Conservation (phyloP, 139 green algal species). For the Chlorella sorokiniana region DNA sequence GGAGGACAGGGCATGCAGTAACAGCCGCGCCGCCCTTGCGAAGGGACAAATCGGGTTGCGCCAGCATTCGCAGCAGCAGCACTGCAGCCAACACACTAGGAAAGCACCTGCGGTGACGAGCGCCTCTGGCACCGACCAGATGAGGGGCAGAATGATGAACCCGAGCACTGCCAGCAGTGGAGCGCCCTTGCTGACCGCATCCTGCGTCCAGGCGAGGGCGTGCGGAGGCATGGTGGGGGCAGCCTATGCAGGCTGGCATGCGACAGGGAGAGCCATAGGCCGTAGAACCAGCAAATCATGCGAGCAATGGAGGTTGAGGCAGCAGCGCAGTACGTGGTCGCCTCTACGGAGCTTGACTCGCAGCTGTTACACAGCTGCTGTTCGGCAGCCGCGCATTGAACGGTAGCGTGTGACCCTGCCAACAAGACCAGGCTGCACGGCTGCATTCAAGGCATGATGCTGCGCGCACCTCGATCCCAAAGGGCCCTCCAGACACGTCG, state of each 20-base stretch:
- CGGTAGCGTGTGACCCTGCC: too few relatives aligned
- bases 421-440: neutral
- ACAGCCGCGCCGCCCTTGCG: too few relatives aligned
- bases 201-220: neutral
- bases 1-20: too few relatives aligned
- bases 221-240: neutral
- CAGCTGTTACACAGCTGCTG: too few relatives aligned
- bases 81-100: neutral
- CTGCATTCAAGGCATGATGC: neutral
- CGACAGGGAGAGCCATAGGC: too few relatives aligned
- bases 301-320: too few relatives aligned
- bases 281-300: too few relatives aligned
- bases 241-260: too few relatives aligned
- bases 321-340: too few relatives aligned
- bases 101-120: conserved; percentile 85
- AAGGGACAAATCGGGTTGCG: neutral
- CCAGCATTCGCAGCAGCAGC: neutral
- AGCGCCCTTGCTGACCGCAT: conserved; percentile 69
- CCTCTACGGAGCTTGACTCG: too few relatives aligned
- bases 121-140: conserved; percentile 93
- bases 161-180: conserved; percentile 85
- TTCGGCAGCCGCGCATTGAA: too few relatives aligned
- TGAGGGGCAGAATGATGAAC: conserved; percentile 80
- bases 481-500: conserved; percentile 94
- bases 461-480: conserved; percentile 86